Evolutionary conservation across 768 basidiomycete genomes (phyloP).

Genomic region (Saitozyma sp.): DNA sequence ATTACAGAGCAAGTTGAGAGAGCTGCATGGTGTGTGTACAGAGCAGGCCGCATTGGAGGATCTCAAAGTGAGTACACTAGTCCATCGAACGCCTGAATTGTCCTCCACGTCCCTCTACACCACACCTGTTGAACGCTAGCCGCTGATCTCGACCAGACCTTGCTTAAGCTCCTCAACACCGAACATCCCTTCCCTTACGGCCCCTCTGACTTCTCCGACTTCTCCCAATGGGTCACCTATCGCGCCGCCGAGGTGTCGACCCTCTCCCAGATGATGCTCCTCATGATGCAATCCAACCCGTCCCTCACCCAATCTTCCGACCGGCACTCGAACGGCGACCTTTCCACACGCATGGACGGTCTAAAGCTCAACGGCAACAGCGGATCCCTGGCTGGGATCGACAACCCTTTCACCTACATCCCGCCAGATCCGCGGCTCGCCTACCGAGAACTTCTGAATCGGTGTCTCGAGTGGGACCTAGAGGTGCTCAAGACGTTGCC

Average conservation of each 20-base stretch:
- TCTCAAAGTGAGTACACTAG: slow-evolving; percentile 64
- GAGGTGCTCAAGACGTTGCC: slow-evolving; percentile 89
- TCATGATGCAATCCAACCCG: slow-evolving; percentile 82
- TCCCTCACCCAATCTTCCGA: slow-evolving; percentile 57
- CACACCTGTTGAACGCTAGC: neutral
- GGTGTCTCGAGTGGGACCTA: slow-evolving; percentile 79
- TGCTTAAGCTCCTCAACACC: slow-evolving; percentile 85
- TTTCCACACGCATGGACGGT: slow-evolving; percentile 16
- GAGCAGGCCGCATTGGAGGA: slow-evolving; percentile 77
- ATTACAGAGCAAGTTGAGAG: slow-evolving; percentile 17
- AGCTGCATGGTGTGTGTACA: slow-evolving; percentile 28
- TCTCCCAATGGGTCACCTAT: slow-evolving; percentile 83
- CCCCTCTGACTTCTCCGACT: slow-evolving; percentile 79
- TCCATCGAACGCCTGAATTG: neutral
- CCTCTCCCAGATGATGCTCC: slow-evolving; percentile 82
- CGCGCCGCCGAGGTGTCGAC: slow-evolving; percentile 74
- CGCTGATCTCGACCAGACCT: slow-evolving; percentile 60
- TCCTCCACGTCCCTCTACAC: too few species aligned
- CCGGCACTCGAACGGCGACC: slow-evolving; percentile 21
- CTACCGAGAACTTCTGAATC: slow-evolving; percentile 79
- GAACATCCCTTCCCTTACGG: slow-evolving; percentile 79
- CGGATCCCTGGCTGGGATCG: slow-evolving; percentile 31
- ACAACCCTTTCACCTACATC: slow-evolving; percentile 82
- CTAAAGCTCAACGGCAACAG: neutral
- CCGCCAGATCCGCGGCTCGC: slow-evolving; percentile 82